A percentile compares a stretch with the other conserved stretches of the same genome.
These are phyloP conservation scores for Leptosphaerulina australis DNA, from an alignment of 2,329 filamentous ascomycete species.

Conservation along the genomic window DNA sequence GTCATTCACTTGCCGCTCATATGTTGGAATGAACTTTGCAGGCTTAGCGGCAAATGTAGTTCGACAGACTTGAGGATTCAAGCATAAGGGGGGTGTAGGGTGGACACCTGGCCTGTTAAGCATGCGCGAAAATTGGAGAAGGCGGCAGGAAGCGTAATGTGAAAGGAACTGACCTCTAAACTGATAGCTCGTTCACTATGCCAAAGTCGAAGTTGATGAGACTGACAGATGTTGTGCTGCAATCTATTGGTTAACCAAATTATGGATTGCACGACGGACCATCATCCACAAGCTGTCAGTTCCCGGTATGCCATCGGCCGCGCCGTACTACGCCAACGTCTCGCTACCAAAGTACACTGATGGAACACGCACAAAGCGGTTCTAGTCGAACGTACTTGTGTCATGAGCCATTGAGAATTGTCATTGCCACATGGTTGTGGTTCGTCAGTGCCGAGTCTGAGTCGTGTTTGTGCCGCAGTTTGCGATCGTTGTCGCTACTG, in stretches of 20 bases:
- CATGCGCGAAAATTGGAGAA: too few species aligned
- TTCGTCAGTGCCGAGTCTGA: background rate
- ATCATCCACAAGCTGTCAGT: constrained; percentile 15
- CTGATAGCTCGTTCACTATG: background rate
- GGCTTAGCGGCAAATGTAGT: background rate
- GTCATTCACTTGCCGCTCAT: constrained; percentile 1
- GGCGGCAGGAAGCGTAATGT: too few species aligned
- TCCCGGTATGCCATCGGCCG: constrained; percentile 39
- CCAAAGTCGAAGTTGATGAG: background rate
- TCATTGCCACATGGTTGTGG: constrained; percentile 11
- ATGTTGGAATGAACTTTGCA: background rate
- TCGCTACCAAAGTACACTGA: constrained; percentile 36
- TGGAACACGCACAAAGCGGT: background rate
- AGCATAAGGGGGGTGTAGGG: background rate
- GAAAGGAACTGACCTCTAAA: background rate
- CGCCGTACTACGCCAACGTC: constrained; percentile 38
- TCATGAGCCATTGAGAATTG: background rate
- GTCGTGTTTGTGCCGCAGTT: background rate
- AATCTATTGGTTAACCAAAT: constrained; percentile 2
- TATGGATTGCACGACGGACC: constrained; percentile 4
- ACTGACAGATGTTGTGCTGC: background rate
- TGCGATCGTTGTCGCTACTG: background rate
- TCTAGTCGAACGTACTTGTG: constrained; percentile 6
- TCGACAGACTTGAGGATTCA: background rate
- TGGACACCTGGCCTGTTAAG: too few species aligned